These are phyloP conservation scores for Nicotiana obtusifolia DNA, from an alignment of 257 asterid species.

Conservation along the genomic window DNA sequence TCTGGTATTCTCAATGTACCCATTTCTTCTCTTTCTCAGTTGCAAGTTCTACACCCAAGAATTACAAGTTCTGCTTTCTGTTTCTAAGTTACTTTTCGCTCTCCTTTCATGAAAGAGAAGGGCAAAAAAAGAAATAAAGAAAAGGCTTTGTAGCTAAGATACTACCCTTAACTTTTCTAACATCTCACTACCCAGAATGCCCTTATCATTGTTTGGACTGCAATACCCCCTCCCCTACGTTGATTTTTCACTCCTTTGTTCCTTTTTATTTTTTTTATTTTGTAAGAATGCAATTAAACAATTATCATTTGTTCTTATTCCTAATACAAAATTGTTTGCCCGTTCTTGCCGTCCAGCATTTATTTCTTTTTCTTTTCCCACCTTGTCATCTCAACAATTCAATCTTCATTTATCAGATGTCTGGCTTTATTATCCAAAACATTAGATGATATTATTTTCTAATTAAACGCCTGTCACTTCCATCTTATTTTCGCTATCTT, in stretches of 20 bases:
- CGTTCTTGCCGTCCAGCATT: too few relatives aligned
- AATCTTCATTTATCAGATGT: not conserved
- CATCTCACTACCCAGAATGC: not conserved
- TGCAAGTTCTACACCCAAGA: not conserved
- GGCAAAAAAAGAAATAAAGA: conserved; percentile 3
- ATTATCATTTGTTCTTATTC: too few relatives aligned
- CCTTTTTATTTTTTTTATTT: not conserved
- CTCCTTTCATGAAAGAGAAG: not conserved
- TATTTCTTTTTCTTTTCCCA: too few relatives aligned
- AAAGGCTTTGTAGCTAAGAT: not conserved
- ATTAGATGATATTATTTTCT: not conserved
- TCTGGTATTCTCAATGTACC: conserved; percentile 51
- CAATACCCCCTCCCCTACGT: not conserved
- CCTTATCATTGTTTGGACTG: not conserved
- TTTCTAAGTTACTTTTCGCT: not conserved
- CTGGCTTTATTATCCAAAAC: not conserved
- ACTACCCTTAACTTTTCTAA: not conserved
- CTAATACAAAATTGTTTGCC: too few relatives aligned
- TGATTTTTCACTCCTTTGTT: not conserved
- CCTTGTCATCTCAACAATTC: too few relatives aligned
- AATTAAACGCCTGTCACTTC: not conserved
- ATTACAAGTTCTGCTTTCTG: not conserved
- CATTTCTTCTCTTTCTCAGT: conserved; percentile 24
- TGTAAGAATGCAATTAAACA: too few relatives aligned
- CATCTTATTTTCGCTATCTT: not conserved